Evolutionary conservation across 2,329 filamentous ascomycete species (phyloP), one percentile per base, ranked within the genome.

Genomic region (Graphium sp.): DNA sequence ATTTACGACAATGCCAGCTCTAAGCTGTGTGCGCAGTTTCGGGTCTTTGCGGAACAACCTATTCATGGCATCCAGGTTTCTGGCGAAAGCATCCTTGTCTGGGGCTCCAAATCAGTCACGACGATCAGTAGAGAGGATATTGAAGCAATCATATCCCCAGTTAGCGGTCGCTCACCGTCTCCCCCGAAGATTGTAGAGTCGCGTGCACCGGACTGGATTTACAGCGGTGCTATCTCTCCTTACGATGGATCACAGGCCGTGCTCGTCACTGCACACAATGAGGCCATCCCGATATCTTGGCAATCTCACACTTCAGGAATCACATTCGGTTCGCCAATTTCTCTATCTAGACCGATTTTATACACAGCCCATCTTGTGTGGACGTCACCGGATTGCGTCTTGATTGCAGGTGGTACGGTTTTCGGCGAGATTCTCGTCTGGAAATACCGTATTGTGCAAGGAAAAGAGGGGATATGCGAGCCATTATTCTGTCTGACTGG

Each of bases 341-440:
- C 73, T 5, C 74, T 74, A 11, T 78, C 85, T 6, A 68, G 80
- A 24, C 87, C 84, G 2, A 84, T 92, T 31, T 62, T 98, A 6
- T 98, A 92, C 49, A 81, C 83, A 11, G 87, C 84, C 5, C 70
- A 80, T 42, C 50, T 92, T 12, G 53, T 62, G 22, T 81, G 76
- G 63, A 50, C 73, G 6, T 60, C 62, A 6, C 30, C 49, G 5
- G 56, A 59, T 24, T 58, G 60, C 29, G 58, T 92, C 25, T 61
- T 94, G 13, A 67, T 94, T 28, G 82, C 83, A 6, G 80, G 80
- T 4, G 89, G 89, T 2, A 95, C 89, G 0, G 84, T 87, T 2
- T 95, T 95, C 50, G 89, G 89, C 4, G 85, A 95, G 48, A 79
- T 98, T 19, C 61, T 94, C 21, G 67, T 92, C 11, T 95, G 89